phyloP scores from a whole-genome alignment of 2,329 filamentous ascomycete species.

The Helicocarpus griseus region DNA sequence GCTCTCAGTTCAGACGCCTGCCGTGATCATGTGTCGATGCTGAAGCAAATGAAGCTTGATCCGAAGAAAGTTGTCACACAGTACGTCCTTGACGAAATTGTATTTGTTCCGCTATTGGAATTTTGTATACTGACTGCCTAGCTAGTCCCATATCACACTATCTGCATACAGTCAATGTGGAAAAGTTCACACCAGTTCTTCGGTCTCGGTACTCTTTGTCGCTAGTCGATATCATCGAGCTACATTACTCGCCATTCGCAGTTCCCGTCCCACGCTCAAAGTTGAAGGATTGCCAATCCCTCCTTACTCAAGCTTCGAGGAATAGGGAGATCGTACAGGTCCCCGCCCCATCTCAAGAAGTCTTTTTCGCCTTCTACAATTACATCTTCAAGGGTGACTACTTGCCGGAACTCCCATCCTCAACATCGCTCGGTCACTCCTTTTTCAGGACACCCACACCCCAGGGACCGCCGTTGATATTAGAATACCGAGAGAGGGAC shows the following conservation, averaged over 20 bases:
- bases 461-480: slow-evolving; percentile 5
- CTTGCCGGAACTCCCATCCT: slow-evolving; percentile 7
- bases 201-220: slow-evolving; percentile 6
- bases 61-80: too few relatives aligned
- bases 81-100: too few relatives aligned
- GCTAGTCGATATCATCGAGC: slow-evolving; percentile 8
- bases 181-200: slow-evolving; percentile 9
- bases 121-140: slow-evolving; percentile 6
- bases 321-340: slow-evolving; percentile 4
- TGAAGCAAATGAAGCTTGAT: too few relatives aligned
- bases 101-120: neutral
- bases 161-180: slow-evolving; percentile 8
- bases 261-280: slow-evolving; percentile 7
- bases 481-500: neutral
- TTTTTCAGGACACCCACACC: too few relatives aligned
- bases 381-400: slow-evolving; percentile 12
- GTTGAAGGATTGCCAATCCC: slow-evolving; percentile 4
- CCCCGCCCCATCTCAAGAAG: slow-evolving; percentile 1
- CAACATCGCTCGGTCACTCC: slow-evolving; percentile 5
- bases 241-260: slow-evolving; percentile 9
- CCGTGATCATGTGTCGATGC: too few relatives aligned
- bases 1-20: too few relatives aligned
- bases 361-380: slow-evolving; percentile 11
- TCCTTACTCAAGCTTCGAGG: neutral
- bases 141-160: slow-evolving; percentile 13